A percentile compares a stretch with the other conserved stretches of the same genome.
Evolutionary conservation across 768 basidiomycete species (phyloP).

Genomic region (Tricholomella constricta): DNA sequence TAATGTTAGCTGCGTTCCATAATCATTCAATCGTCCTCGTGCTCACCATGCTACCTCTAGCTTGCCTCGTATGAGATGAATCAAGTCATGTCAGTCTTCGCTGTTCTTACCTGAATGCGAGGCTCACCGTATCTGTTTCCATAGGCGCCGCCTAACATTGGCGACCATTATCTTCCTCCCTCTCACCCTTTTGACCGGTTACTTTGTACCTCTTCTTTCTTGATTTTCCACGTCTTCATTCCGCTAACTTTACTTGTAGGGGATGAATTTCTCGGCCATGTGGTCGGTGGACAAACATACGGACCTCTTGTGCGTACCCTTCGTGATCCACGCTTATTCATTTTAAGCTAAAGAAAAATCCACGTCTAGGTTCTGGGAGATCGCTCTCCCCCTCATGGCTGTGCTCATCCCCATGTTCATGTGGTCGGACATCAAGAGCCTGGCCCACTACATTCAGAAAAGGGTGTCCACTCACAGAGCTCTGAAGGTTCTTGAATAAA

Average conservation of each 20-base stretch:
- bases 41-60: conserved; percentile 33
- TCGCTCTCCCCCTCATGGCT: conserved; percentile 63
- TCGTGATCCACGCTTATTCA: background rate
- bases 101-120: background rate
- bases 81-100: conserved; percentile 58
- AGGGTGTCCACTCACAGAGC: conserved; percentile 33
- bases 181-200: conserved; percentile 69
- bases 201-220: conserved; percentile 53
- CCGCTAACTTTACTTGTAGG: conserved; percentile 35
- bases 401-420: conserved; percentile 59
- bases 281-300: conserved; percentile 45
- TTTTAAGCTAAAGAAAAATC: no score
- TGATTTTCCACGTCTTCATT: background rate
- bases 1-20: conserved; percentile 49
- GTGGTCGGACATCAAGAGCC: conserved; percentile 50
- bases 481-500: conserved; percentile 34
- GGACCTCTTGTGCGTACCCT: conserved; percentile 47
- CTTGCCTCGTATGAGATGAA: conserved; percentile 78
- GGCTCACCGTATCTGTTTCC: background rate
- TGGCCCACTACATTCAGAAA: conserved; percentile 51
- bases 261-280: conserved; percentile 68
- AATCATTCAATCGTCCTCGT: background rate
- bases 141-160: conserved; percentile 64
- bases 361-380: conserved; percentile 63
- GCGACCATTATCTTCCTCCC: conserved; percentile 74